Conservation (phyloP, 345 rosid species). For the Eucalyptus decipiens region DNA sequence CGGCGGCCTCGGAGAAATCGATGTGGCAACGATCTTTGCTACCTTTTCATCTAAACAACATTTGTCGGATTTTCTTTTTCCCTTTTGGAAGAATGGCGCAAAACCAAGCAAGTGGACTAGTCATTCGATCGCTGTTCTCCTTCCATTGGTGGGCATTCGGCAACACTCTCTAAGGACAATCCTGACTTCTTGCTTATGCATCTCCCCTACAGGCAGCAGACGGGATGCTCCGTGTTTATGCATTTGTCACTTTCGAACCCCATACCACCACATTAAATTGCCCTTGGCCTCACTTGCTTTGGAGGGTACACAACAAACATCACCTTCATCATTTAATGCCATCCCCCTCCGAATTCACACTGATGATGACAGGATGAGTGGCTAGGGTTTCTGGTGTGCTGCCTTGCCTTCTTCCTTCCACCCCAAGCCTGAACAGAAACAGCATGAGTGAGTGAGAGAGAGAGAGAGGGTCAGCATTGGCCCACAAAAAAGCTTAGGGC, state of each 20-base stretch:
- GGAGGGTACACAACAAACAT: neutral
- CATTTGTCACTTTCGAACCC: neutral
- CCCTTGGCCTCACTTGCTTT: neutral
- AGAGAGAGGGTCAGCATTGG: neutral
- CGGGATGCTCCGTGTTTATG: neutral
- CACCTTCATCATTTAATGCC: neutral
- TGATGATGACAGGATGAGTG: neutral
- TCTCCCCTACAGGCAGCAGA: neutral
- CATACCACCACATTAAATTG: neutral
- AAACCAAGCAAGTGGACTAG: neutral
- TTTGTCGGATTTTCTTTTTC: neutral
- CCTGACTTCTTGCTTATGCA: neutral
- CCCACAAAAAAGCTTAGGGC: neutral
- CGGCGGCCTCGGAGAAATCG: neutral
- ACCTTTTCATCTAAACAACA: neutral
- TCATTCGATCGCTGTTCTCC: neutral
- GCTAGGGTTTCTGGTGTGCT: neutral
- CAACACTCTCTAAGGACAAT: neutral
- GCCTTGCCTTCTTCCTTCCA: neutral
- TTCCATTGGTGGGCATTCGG: neutral
- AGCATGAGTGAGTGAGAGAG: neutral
- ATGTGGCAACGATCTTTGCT: neutral
- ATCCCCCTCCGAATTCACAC: neutral
- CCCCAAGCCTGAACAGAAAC: neutral
- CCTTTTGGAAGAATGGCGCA: neutral